These are phyloP conservation scores for Aristolochia californica DNA, from an alignment of 164 flowering plant species.

Conservation along the genomic window DNA sequence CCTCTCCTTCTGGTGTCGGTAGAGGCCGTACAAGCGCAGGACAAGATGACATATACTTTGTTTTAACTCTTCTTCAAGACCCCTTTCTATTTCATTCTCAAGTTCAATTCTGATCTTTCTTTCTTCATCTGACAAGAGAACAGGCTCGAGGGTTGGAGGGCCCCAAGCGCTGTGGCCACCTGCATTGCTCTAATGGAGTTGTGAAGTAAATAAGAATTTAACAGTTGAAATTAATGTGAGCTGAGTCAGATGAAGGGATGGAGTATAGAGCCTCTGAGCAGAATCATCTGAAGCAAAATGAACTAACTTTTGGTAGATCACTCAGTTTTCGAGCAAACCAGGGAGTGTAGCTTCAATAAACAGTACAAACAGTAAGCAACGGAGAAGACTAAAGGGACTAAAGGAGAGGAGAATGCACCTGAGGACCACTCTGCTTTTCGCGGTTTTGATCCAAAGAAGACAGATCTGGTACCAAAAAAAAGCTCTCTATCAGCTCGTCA, in stretches of 20 bases:
- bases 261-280: background rate
- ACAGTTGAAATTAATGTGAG: no score
- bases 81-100: conserved; percentile 43
- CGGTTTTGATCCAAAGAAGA: conserved; percentile 1
- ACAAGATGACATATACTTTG: conserved; percentile 50
- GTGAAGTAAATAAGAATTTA: no score
- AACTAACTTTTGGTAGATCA: no score
- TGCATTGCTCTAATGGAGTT: no score
- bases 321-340: no score
- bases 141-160: background rate
- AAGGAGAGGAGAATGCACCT: background rate
- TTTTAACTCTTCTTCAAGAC: conserved; percentile 59
- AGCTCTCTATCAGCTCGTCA: background rate
- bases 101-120: conserved; percentile 37
- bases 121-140: conserved; percentile 32
- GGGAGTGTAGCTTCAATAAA: no score
- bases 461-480: conserved; percentile 1
- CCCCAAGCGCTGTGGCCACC: no score
- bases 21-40: conserved; percentile 37
- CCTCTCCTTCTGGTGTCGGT: conserved; percentile 39
- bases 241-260: no score
- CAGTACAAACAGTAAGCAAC: no score
- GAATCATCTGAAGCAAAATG: conserved; percentile 3
- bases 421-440: background rate
- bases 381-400: no score